Evolutionary conservation across 768 basidiomycete species (phyloP).

Genomic region (Mycena metata): DNA sequence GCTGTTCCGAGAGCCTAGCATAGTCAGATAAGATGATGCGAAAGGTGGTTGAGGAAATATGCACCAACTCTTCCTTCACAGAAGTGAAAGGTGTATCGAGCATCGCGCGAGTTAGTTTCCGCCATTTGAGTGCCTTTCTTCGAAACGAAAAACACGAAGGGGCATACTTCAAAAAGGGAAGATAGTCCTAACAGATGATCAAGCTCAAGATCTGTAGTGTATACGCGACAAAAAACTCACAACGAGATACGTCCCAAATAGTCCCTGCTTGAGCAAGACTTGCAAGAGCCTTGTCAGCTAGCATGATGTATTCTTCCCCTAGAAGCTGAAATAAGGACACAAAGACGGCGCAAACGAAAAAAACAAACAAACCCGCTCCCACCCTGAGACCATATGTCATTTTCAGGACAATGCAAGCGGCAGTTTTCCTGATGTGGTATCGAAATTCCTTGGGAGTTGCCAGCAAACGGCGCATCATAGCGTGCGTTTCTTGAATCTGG

Average conservation of each 20-base stretch:
- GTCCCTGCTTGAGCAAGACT: conserved; percentile 53
- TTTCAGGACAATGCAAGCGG: conserved; percentile 56
- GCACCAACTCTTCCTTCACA: conserved; percentile 53
- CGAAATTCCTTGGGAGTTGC: conserved; percentile 53
- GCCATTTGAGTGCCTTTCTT: conserved; percentile 55
- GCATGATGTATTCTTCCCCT: conserved; percentile 55
- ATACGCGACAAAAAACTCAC: conserved; percentile 41
- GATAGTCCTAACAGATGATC: conserved; percentile 44
- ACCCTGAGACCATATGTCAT: conserved; percentile 57
- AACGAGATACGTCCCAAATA: conserved; percentile 61
- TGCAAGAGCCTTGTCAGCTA: conserved; percentile 55
- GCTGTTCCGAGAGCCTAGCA: conserved; percentile 47
- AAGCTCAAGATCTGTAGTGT: not conserved
- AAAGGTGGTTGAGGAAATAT: conserved; percentile 16
- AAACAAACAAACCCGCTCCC: conserved; percentile 41
- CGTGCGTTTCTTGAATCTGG: conserved; percentile 52
- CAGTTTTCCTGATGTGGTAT: conserved; percentile 52
- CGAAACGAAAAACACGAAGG: conserved; percentile 60
- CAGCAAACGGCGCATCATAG: conserved; percentile 54
- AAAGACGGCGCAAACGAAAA: no score
- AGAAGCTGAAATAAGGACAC: not conserved
- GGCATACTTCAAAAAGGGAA: conserved; percentile 54
- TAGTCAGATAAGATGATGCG: not conserved
- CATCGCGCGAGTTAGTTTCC: conserved; percentile 50
- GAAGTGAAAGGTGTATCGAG: conserved; percentile 54